Evolutionary conservation across 768 basidiomycete species (phyloP), one percentile per base, ranked within the genome.

Genomic region (Serpula lacrymans): DNA sequence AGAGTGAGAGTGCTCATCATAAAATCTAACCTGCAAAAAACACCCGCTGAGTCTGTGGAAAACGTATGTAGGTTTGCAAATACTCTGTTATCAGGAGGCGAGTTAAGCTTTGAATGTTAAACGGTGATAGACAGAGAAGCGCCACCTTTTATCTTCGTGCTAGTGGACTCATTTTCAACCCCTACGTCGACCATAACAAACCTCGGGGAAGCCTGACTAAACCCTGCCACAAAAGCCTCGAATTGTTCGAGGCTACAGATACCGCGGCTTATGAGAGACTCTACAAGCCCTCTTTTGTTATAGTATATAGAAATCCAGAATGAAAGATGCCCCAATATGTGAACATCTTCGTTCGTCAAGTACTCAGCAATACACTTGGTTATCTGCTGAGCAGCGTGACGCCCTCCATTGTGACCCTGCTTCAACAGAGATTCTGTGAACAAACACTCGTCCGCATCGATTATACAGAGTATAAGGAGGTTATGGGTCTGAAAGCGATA

Each of bases 281-380:
- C 74, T 9, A 71, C 56, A 32, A 84, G 62, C 23, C 74, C 74
- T 39, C 62, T 53, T 61, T 75, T 82, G 69, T 84, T 85, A 62
- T 78, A 74, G 65, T 79, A 88, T 46, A 88, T 58, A 31, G 77
- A 78, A 36, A 85, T 75, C 84, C 83, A 88, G 58, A 87, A 85
- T 20, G 84, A 84, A 28, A 85, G 69, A 7, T 80, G 72, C 22
- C 78, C 80, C 43, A 78, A 74, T 41, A 75, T 69, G 39, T 77
- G 77, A 36, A 80, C 63, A 37, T 75, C 77, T 54, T 86, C 79
- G 49, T 66, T 68, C 38, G 79, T 69, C 39, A 88, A 69, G 60
- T 83, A 76, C 46, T 79, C 79, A 30, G 82, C 83, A 37, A 88
- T 81, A 5, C 67, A 68, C 58, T 81, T 78, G 14, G 84, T 87